phyloP scores from a whole-genome alignment of 495 filamentous ascomycete genomes.

The Elasticomyces elasticus region DNA sequence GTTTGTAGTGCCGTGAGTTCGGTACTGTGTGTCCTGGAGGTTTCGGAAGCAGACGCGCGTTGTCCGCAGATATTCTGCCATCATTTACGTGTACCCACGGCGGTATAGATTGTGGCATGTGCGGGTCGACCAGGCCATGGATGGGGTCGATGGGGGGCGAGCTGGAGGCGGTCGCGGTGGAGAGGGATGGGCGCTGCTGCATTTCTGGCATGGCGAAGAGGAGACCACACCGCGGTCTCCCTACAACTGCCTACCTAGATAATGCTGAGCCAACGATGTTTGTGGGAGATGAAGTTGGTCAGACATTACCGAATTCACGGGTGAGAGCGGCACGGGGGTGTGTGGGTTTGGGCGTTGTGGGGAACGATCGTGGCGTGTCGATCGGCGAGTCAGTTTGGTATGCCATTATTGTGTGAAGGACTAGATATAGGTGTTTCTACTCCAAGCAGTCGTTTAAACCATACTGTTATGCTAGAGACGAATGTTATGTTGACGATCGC shows the following conservation, averaged over 20 bases:
- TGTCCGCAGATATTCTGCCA: neutral
- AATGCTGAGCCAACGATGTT: neutral
- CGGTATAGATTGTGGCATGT: slow-evolving; percentile 10
- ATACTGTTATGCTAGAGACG: too few species aligned
- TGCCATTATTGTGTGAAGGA: too few species aligned
- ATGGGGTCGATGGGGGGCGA: neutral
- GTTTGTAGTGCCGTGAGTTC: slow-evolving; percentile 14
- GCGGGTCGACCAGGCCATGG: slow-evolving; percentile 9
- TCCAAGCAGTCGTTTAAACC: too few species aligned
- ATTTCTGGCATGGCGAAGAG: slow-evolving; percentile 17
- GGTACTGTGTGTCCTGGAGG: neutral
- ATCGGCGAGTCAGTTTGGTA: too few species aligned
- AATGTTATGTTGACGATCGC: too few species aligned
- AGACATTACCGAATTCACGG: too few species aligned
- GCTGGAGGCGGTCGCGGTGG: slow-evolving; percentile 1
- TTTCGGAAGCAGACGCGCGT: neutral
- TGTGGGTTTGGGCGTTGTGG: too few species aligned
- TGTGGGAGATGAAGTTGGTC: neutral
- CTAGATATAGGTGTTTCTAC: too few species aligned
- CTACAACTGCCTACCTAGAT: neutral
- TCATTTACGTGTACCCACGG: slow-evolving; percentile 22
- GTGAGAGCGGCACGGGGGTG: too few species aligned
- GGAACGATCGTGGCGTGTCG: too few species aligned
- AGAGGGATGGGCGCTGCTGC: slow-evolving; percentile 12
- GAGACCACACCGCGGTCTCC: neutral